Evolutionary conservation across 352 stramenopile species (phyloP).

Genomic region (Pythium rhizo-oryzae): DNA sequence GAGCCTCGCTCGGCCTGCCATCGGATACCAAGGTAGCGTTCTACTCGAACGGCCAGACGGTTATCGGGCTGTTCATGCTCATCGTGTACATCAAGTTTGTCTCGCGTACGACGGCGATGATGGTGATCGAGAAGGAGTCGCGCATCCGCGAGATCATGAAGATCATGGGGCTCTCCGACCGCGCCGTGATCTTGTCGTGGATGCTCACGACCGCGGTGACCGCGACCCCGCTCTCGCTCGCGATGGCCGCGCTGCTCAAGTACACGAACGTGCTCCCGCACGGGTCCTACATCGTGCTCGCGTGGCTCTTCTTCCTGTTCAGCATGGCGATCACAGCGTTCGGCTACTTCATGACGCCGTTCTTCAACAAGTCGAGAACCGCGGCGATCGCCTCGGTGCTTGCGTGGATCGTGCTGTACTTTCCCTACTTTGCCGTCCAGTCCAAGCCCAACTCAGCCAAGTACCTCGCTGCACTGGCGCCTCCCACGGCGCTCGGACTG

Average conservation of each 20-base stretch:
- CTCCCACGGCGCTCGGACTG: slow-evolving; percentile 60
- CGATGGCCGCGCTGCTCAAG: slow-evolving; percentile 33
- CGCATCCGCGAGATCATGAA: slow-evolving; percentile 92
- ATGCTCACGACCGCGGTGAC: slow-evolving; percentile 44
- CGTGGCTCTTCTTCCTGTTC: slow-evolving; percentile 59
- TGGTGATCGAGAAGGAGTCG: slow-evolving; percentile 94
- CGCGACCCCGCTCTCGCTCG: slow-evolving; percentile 22
- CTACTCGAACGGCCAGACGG: slow-evolving; percentile 56
- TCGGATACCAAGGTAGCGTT: slow-evolving; percentile 58
- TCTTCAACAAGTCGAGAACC: slow-evolving; percentile 71
- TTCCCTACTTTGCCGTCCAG: slow-evolving; percentile 66
- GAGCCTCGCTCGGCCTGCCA: slow-evolving; percentile 37
- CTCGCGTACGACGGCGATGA: slow-evolving; percentile 78
- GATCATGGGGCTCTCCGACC: slow-evolving; percentile 91
- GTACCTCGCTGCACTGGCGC: slow-evolving; percentile 52
- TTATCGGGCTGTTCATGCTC: slow-evolving; percentile 69
- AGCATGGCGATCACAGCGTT: slow-evolving; percentile 62
- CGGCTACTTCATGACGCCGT: slow-evolving; percentile 61
- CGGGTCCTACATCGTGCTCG: slow-evolving; percentile 26
- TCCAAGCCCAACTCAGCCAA: slow-evolving; percentile 41
- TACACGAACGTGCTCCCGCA: slow-evolving; percentile 61
- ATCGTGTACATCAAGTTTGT: slow-evolving; percentile 91
- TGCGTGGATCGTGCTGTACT: slow-evolving; percentile 70
- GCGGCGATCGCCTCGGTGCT: slow-evolving; percentile 61
- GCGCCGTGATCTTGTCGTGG: slow-evolving; percentile 62